Percentiles rank a stretch among this genome's conserved stretches.
These are phyloP conservation scores for Talaromyces ruber DNA, from an alignment of 495 filamentous ascomycete genomes.

Conservation along the genomic window DNA sequence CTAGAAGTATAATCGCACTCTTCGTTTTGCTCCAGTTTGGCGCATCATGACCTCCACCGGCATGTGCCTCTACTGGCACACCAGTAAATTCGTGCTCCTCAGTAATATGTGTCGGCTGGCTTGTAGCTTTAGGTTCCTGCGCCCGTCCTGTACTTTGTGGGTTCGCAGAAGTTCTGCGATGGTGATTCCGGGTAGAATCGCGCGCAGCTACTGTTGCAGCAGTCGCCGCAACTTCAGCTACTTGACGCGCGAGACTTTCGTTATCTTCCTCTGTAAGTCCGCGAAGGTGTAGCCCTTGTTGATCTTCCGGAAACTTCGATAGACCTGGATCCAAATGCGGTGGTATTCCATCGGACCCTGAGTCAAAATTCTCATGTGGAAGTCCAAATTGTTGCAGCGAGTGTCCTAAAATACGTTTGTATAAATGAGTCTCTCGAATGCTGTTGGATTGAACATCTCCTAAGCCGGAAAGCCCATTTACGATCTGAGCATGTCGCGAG, in stretches of 20 bases:
- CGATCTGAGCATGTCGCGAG: constrained; percentile 21
- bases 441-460: constrained; percentile 23
- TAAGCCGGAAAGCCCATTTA: constrained; percentile 23
- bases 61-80: constrained; percentile 26
- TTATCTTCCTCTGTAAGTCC: constrained; percentile 70
- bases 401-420: constrained; percentile 88
- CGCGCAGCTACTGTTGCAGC: constrained; percentile 82
- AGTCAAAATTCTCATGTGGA: constrained; percentile 30
- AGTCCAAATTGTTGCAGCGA: constrained; percentile 74
- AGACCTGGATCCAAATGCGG: constrained; percentile 64
- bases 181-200: constrained; percentile 47
- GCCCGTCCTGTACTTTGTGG: constrained; percentile 21
- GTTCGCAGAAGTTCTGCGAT: constrained; percentile 36
- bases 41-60: constrained; percentile 81
- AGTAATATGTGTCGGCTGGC: constrained; percentile 16
- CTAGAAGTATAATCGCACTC: constrained; percentile 79
- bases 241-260: constrained; percentile 65
- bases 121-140: constrained; percentile 18
- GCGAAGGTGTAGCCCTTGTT: constrained; percentile 33
- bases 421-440: constrained; percentile 78
- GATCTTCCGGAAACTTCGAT: constrained; percentile 12
- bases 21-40: constrained; percentile 95
- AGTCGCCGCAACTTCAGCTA: constrained; percentile 87
- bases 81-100: constrained; percentile 37
- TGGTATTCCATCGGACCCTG: constrained; percentile 14